Evolutionary conservation across 1,139 yeast species (phyloP).

Genomic region (Suhomyces choctaworum): DNA sequence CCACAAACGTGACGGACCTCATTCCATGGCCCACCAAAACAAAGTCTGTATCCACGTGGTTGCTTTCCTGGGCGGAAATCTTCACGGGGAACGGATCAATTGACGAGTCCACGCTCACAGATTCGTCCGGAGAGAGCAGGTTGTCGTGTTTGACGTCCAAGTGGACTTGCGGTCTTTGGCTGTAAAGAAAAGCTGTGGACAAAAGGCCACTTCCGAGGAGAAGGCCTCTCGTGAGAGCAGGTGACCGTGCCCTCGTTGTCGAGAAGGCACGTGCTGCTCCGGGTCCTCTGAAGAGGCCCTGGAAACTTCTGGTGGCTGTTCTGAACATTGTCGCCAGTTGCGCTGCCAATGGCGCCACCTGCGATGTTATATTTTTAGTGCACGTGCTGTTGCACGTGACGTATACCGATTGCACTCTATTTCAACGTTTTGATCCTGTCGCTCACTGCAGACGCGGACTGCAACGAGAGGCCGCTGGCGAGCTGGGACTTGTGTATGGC

Average conservation of each 20-base stretch:
- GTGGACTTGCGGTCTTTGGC: neutral
- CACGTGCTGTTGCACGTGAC: neutral
- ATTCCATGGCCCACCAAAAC: constrained; percentile 75
- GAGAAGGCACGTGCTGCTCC: constrained; percentile 1
- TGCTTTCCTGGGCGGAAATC: constrained; percentile 22
- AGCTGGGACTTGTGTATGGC: constrained; percentile 49
- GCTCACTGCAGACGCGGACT: constrained; percentile 30
- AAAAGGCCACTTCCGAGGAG: constrained; percentile 2
- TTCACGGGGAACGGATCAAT: constrained; percentile 53
- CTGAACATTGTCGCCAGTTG: constrained; percentile 10
- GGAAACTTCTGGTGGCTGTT: constrained; percentile 8
- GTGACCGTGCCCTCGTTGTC: constrained; percentile 1
- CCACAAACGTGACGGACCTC: constrained; percentile 76
- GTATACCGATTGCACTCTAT: neutral
- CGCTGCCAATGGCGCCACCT: neutral
- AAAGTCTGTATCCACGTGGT: constrained; percentile 31
- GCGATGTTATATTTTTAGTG: neutral
- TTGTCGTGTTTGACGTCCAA: constrained; percentile 4
- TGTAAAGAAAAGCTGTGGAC: constrained; percentile 2
- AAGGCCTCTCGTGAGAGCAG: neutral
- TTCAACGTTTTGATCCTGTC: constrained; percentile 12
- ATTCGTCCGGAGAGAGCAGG: constrained; percentile 9
- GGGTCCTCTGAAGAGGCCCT: constrained; percentile 1
- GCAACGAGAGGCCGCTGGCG: constrained; percentile 54
- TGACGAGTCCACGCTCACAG: constrained; percentile 48